phyloP scores from a whole-genome alignment of 108 stramenopile species.

The Skeletonema tropicum region DNA sequence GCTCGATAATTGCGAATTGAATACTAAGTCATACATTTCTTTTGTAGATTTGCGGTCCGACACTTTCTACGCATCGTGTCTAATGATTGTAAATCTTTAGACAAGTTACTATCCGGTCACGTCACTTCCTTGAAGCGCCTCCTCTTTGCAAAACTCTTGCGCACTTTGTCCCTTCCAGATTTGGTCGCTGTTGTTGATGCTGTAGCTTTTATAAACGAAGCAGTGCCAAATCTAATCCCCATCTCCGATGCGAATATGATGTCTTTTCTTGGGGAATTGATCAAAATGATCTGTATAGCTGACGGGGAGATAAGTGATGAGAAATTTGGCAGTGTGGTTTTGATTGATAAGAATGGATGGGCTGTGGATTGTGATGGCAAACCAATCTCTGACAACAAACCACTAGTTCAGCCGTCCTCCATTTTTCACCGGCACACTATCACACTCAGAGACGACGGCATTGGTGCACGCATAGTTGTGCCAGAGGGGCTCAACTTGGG shows the following conservation, averaged over 20 bases:
- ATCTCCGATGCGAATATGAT: conserved; percentile 71
- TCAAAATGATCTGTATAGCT: conserved; percentile 87
- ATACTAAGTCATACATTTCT: neutral
- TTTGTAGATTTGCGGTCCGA: conserved; percentile 61
- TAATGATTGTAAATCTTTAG: conserved; percentile 21
- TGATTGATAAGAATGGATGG: conserved; percentile 81
- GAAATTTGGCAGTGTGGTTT: conserved; percentile 56
- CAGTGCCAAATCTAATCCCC: conserved; percentile 59
- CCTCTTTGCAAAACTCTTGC: conserved; percentile 71
- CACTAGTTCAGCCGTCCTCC: conserved; percentile 55
- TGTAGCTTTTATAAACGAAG: conserved; percentile 63
- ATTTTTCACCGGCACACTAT: conserved; percentile 68
- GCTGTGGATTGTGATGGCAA: conserved; percentile 49
- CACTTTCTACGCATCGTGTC: conserved; percentile 50
- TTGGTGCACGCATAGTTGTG: conserved; percentile 41
- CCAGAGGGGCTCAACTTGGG: conserved; percentile 72
- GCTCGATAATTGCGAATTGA: neutral
- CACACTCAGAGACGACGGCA: conserved; percentile 39
- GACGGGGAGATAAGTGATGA: conserved; percentile 86
- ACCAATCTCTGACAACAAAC: conserved; percentile 17
- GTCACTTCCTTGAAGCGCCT: conserved; percentile 57
- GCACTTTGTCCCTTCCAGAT: conserved; percentile 76
- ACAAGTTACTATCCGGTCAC: conserved; percentile 27
- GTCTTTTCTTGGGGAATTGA: conserved; percentile 75
- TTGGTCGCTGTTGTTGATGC: conserved; percentile 81